phyloP scores from a whole-genome alignment of 805 yeast genomes.

The Tetrapisispora arboricola region DNA sequence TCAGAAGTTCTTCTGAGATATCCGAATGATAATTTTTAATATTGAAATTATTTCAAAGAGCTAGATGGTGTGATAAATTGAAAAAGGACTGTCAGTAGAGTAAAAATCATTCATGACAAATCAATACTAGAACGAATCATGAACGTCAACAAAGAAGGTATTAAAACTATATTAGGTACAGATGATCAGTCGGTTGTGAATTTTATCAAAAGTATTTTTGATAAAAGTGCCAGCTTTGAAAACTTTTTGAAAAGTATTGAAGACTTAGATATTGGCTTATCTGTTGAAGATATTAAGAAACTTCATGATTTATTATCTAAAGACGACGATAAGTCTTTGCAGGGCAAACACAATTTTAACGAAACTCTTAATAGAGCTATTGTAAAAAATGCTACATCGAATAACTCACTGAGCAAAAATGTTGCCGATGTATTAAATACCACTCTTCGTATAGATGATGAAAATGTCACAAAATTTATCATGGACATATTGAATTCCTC shows the following conservation, averaged over 20 bases:
- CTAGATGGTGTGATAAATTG: too few relatives aligned
- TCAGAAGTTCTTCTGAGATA: too few relatives aligned
- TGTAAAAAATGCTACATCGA: too few relatives aligned
- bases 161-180: slow-evolving; percentile 25
- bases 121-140: slow-evolving; percentile 2
- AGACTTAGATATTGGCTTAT: slow-evolving; percentile 36
- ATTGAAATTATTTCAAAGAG: too few relatives aligned
- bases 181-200: slow-evolving; percentile 39
- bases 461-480: slow-evolving; percentile 18
- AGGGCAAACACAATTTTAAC: too few relatives aligned
- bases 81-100: too few relatives aligned
- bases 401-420: not conserved
- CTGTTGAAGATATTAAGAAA: slow-evolving; percentile 8
- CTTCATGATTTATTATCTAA: slow-evolving; percentile 6
- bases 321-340: not conserved
- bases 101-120: too few relatives aligned
- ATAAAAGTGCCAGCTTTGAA: slow-evolving; percentile 21
- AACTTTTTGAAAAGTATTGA: slow-evolving; percentile 32
- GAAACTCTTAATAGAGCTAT: too few relatives aligned
- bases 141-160: slow-evolving; percentile 7
- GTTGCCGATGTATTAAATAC: slow-evolving; percentile 3
- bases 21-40: too few relatives aligned
- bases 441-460: slow-evolving; percentile 12
- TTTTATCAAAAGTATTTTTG: slow-evolving; percentile 34
- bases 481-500: slow-evolving; percentile 11